Percentiles rank a stretch among this genome's conserved stretches.
These are phyloP conservation scores for Scedosporium aurantiacum DNA, from an alignment of 2,329 filamentous ascomycete genomes.

Conservation along the genomic window DNA sequence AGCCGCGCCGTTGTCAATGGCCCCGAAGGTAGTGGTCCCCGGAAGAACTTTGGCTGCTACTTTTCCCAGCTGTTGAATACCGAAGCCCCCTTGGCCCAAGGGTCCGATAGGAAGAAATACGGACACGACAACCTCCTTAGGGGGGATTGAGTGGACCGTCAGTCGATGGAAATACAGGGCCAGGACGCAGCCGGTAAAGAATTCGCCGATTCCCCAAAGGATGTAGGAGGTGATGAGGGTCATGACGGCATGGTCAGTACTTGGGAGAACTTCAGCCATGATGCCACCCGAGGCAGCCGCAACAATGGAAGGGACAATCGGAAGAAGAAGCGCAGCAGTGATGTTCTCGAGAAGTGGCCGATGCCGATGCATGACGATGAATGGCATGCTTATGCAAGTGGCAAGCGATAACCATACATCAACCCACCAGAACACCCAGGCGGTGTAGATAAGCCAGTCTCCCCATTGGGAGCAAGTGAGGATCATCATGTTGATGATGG, in stretches of 20 bases:
- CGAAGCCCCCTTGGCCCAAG: conserved; percentile 54
- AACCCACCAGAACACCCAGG: conserved; percentile 49
- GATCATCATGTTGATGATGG: conserved; percentile 55
- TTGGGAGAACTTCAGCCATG: conserved; percentile 47
- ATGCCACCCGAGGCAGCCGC: conserved; percentile 54
- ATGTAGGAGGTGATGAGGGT: conserved; percentile 57
- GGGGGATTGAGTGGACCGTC: conserved; percentile 53
- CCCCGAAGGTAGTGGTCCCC: conserved; percentile 31
- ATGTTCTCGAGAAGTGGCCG: conserved; percentile 41
- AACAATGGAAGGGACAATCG: conserved; percentile 56
- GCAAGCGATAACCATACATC: conserved; percentile 41
- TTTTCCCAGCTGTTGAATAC: conserved; percentile 38
- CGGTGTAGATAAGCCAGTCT: conserved; percentile 39
- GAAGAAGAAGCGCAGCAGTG: conserved; percentile 54
- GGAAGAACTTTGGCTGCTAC: conserved; percentile 32
- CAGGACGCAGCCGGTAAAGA: conserved; percentile 49
- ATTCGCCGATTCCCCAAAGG: conserved; percentile 54
- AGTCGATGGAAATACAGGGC: conserved; percentile 61
- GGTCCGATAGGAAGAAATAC: conserved; percentile 58
- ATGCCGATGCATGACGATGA: conserved; percentile 38
- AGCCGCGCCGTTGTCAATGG: conserved; percentile 13
- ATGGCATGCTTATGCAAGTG: conserved; percentile 44
- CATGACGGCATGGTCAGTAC: conserved; percentile 42
- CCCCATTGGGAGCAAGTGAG: conserved; percentile 54
- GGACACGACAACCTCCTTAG: conserved; percentile 55